phyloP scores from a whole-genome alignment of 2,329 filamentous ascomycete genomes.

The Hypoxylon sp. region DNA sequence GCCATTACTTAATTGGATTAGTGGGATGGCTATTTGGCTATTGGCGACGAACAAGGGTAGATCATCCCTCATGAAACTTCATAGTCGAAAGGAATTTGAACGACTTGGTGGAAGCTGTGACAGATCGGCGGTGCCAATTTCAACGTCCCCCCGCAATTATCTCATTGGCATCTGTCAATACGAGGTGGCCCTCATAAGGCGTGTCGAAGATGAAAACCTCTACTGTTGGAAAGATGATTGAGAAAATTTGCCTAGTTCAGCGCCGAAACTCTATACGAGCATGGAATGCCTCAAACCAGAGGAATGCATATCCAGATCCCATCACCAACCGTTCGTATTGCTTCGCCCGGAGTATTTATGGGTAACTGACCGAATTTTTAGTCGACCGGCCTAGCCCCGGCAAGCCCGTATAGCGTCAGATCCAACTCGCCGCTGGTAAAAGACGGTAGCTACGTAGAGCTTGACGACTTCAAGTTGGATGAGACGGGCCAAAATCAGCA shows the following conservation, averaged over 20 bases:
- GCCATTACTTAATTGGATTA: not conserved
- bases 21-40: not conserved
- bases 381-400: not conserved
- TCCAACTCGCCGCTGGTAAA: conserved; percentile 8
- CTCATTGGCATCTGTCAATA: not conserved
- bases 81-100: not conserved
- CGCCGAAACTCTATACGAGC: not conserved
- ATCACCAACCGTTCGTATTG: not conserved
- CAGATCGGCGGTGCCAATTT: conserved; percentile 5
- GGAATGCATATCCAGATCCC: conserved; percentile 12
- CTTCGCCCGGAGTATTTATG: not conserved
- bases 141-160: not conserved
- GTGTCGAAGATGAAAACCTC: not conserved
- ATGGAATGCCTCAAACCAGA: conserved; percentile 5
- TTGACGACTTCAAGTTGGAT: not conserved
- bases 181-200: not conserved
- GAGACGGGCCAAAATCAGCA: conserved; percentile 1
- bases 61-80: conserved; percentile 3
- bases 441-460: not conserved
- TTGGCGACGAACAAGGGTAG: not conserved
- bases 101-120: not conserved
- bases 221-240: not conserved
- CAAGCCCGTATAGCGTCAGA: conserved; percentile 8
- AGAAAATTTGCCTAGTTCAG: not conserved
- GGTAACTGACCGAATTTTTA: not conserved